Percentiles rank a stretch among this genome's conserved stretches.
phyloP scores from a whole-genome alignment of 176 grass and related monocot genomes.

The Neostapfia colusana region DNA sequence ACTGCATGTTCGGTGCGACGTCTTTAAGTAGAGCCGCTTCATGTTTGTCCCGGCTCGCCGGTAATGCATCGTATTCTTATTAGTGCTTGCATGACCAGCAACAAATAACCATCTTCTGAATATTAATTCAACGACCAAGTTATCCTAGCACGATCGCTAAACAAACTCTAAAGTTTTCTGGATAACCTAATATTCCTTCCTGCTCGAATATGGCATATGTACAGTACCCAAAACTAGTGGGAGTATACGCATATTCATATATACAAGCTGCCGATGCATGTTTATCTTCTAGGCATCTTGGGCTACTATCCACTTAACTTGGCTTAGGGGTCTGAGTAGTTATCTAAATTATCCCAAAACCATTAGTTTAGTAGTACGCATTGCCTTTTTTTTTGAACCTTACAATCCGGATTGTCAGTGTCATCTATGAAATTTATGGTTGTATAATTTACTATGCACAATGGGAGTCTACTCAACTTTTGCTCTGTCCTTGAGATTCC shows the following conservation, averaged over 20 bases:
- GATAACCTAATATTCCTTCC: constrained; percentile 42
- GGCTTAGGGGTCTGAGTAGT: too few relatives aligned
- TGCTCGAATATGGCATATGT: constrained; percentile 14
- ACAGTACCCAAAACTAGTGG: not conserved
- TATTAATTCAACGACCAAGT: not conserved
- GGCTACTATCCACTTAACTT: too few relatives aligned
- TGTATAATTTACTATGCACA: too few relatives aligned
- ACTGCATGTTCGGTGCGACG: constrained; percentile 33
- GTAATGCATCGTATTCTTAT: constrained; percentile 36
- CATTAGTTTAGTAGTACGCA: too few relatives aligned
- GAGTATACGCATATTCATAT: not conserved
- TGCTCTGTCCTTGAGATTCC: too few relatives aligned
- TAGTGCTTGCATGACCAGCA: not conserved
- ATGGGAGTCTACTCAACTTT: too few relatives aligned
- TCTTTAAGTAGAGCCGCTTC: constrained; percentile 24
- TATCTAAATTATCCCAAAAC: too few relatives aligned
- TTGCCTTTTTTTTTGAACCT: too few relatives aligned
- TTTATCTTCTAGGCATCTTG: constrained; percentile 28
- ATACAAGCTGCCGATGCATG: not conserved
- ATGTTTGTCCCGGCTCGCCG: constrained; percentile 22
- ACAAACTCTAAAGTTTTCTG: not conserved
- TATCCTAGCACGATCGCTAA: constrained; percentile 16
- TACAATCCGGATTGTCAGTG: too few relatives aligned
- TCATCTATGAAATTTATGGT: too few relatives aligned
- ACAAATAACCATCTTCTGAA: not conserved